A percentile compares a stretch with the other conserved stretches of the same genome.
Conservation (phyloP, 352 stramenopile genomes). For the Elongisporangium senticosum region DNA sequence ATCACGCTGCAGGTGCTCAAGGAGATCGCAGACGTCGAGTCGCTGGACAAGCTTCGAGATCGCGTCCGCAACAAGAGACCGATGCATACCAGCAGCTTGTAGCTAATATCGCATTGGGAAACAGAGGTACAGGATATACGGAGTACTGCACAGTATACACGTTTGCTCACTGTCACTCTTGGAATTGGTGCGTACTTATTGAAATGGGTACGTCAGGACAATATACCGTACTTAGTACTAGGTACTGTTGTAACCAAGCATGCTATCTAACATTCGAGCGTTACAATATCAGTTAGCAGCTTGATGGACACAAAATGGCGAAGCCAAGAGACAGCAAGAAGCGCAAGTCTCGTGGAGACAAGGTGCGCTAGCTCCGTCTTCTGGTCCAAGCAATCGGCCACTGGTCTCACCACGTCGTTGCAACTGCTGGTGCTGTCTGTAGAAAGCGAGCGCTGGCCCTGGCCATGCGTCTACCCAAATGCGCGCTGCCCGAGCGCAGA, state of each 20-base stretch:
- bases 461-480: constrained; percentile 12
- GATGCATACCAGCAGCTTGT: background rate
- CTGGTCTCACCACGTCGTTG: background rate
- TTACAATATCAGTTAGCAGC: background rate
- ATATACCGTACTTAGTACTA: no score
- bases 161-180: no score
- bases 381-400: background rate
- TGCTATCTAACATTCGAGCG: no score
- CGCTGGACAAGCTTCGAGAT: constrained; percentile 2
- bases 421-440: background rate
- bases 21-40: constrained; percentile 23
- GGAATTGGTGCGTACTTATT: no score
- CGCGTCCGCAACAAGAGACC: background rate
- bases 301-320: constrained; percentile 1
- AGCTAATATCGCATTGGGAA: no score
- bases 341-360: constrained; percentile 4
- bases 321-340: constrained; percentile 5
- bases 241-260: no score
- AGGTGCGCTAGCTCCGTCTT: background rate
- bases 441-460: constrained; percentile 19
- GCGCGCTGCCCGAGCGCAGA: constrained; percentile 46
- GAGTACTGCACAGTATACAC: no score
- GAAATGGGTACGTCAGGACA: no score
- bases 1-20: constrained; percentile 39
- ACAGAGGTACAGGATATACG: no score